Evolutionary conservation across 1,139 yeast genomes (phyloP).

Genomic region (Debaryomycetaceae sp.): DNA sequence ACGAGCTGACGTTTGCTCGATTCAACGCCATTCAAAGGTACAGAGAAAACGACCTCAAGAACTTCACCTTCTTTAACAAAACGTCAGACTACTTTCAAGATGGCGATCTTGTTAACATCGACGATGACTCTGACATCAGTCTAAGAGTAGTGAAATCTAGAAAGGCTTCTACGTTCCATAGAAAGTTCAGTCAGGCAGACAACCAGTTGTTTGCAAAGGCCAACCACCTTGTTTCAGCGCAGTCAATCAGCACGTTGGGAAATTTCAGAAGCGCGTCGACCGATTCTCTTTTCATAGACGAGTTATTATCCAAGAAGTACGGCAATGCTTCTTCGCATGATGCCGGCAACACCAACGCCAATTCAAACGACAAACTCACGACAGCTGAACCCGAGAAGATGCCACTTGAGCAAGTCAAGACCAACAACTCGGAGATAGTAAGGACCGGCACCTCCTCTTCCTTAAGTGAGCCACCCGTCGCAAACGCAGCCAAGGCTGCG

Average conservation of each 20-base stretch:
- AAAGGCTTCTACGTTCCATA: constrained; percentile 14
- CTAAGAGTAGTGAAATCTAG: constrained; percentile 19
- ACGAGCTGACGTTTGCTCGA: constrained; percentile 26
- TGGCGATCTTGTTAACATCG: constrained; percentile 19
- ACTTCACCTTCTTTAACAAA: constrained; percentile 33
- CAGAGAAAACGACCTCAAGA: constrained; percentile 20
- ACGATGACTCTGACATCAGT: constrained; percentile 23
- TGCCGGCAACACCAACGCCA: constrained; percentile 2
- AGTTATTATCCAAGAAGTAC: constrained; percentile 23
- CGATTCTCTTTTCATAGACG: constrained; percentile 34
- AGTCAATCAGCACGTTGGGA: constrained; percentile 29
- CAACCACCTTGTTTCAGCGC: constrained; percentile 11
- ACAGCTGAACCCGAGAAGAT: neutral
- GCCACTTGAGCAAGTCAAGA: constrained; percentile 6
- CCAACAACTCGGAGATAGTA: constrained; percentile 9
- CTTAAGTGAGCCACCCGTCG: neutral
- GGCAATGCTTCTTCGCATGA: constrained; percentile 10
- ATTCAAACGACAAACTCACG: neutral
- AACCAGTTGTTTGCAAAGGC: constrained; percentile 3
- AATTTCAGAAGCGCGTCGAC: constrained; percentile 34
- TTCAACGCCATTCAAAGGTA: constrained; percentile 11
- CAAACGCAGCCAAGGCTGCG: neutral
- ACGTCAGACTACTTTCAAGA: constrained; percentile 29
- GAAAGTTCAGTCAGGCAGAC: constrained; percentile 4
- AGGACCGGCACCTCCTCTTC: neutral